Evolutionary conservation across 2,329 filamentous ascomycete genomes (phyloP), one percentile per base, ranked within the genome.

Genomic region (Ceratocystiopsis minuta): DNA sequence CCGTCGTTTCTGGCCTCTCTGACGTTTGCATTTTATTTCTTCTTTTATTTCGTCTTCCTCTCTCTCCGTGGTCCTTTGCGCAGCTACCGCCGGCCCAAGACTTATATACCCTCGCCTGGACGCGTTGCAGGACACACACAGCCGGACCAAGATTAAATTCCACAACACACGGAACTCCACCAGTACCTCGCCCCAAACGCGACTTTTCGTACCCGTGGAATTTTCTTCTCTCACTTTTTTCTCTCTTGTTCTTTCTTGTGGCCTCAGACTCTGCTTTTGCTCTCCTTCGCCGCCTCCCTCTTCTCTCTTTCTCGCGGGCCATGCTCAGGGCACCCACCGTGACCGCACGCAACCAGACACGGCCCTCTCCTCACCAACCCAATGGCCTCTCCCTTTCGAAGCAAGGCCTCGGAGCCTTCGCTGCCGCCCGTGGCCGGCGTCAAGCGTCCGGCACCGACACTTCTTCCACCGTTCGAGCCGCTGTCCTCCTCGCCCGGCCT

Each of bases 391-490:
- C 62, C 62, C 40, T 58, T 61, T 12, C 37, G 44, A 37, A 49
- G 38, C 36, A 50, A 52, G 55, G 51, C 53, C 48, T 46, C 47
- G 9, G 55, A 61, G 54, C 57, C 59, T 34, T 54, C 58, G 40
- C 56, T 59, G 41, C 60, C 58, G 46, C 51, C 48, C 18, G 46
- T 46, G 37, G 57, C 65, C 43, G 66, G 69, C 52, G 58, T 66
- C 49, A 79, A 82, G 63, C 67, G 75, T 46, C 63, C 72, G 51
- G 71, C 72, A 38, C 70, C 82, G 24, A 72, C 76, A 44, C 65
- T 88, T 43, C 73, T 90, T 20, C 83, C 83, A 46, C 70, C 83
- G 17, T 87, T 88, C 57, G 82, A 87, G 60, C 79, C 77, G 40
- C 64, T 83, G 44, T 80, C 80, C n/a, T 85, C 81, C 17, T 85